phyloP scores from a whole-genome alignment of 164 flowering plant species.

The Liquidambar formosana region DNA sequence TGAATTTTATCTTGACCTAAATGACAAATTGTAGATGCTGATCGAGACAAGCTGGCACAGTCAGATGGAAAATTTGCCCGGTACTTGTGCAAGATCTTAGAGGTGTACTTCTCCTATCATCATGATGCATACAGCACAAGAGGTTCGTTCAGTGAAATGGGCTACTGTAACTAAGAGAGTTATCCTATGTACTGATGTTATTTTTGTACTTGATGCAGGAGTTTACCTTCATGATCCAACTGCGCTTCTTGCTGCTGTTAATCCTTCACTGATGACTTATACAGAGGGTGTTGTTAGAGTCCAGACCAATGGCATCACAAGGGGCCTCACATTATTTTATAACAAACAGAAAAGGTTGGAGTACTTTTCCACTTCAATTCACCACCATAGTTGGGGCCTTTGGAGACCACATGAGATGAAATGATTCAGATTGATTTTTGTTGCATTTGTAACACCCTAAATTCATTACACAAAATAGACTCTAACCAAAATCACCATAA shows the following conservation, averaged over 20 bases:
- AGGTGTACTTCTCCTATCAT: conserved; percentile 74
- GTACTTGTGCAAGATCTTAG: conserved; percentile 75
- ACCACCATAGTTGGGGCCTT: neutral
- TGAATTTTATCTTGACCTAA: neutral
- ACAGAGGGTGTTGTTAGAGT: conserved; percentile 89
- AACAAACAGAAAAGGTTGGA: conserved; percentile 76
- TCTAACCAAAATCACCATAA: neutral
- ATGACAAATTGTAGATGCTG: conserved; percentile 48
- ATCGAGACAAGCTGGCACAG: conserved; percentile 57
- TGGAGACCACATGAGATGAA: neutral
- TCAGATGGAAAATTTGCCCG: conserved; percentile 75
- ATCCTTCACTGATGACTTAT: conserved; percentile 76
- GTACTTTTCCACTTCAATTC: neutral
- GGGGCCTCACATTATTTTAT: conserved; percentile 77
- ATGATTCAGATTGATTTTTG: neutral
- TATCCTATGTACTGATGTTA: conserved; percentile 7
- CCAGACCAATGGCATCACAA: conserved; percentile 84
- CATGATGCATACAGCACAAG: conserved; percentile 59
- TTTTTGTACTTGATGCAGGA: conserved; percentile 45
- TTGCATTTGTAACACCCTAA: neutral
- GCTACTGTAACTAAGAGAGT: neutral
- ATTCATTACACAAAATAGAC: neutral
- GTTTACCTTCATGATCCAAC: conserved; percentile 98
- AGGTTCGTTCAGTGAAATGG: conserved; percentile 43
- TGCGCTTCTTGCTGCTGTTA: conserved; percentile 73